phyloP scores from a whole-genome alignment of 257 asterid genomes.

The Coffea canephora region DNA sequence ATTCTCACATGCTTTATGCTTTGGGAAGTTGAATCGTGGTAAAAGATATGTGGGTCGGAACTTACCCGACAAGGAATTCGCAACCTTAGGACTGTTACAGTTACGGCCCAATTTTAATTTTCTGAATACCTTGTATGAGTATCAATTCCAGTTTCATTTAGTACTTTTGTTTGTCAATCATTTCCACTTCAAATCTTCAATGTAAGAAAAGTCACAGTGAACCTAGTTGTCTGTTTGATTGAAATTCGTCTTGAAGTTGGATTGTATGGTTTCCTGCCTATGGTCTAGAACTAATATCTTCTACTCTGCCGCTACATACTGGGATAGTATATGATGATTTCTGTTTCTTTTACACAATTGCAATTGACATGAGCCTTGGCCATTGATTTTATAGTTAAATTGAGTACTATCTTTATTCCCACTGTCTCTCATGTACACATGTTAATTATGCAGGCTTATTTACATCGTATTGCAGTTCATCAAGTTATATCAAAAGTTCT shows the following conservation, averaged over 20 bases:
- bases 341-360: neutral
- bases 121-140: neutral
- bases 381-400: neutral
- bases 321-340: neutral
- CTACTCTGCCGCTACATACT: neutral
- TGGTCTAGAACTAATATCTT: neutral
- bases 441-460: conserved; percentile 48
- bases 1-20: neutral
- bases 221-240: neutral
- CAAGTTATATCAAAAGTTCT: conserved; percentile 34
- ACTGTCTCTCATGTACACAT: conserved; percentile 8
- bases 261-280: neutral
- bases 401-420: neutral
- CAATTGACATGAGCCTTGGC: neutral
- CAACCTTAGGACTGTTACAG: too few species aligned
- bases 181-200: neutral
- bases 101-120: neutral
- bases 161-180: neutral
- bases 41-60: neutral
- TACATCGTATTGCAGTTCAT: conserved; percentile 31
- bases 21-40: neutral
- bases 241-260: neutral
- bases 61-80: too few species aligned
- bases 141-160: neutral
- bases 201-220: neutral